Evolutionary conservation across 441 rosid genomes (phyloP).

Genomic region (Francoa sonchifolia): DNA sequence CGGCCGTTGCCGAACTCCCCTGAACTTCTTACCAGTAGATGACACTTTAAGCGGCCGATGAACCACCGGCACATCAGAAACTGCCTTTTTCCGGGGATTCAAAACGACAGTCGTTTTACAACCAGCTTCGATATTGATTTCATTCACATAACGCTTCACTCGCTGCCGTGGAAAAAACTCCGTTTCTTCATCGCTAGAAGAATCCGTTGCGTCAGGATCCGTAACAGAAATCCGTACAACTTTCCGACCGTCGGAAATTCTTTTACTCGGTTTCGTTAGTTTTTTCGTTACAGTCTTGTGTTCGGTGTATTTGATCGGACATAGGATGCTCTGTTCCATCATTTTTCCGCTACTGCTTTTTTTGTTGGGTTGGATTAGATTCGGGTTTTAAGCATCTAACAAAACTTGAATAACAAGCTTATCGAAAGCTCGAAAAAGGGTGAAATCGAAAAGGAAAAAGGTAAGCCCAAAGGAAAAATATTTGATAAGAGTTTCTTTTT

Average conservation of each 20-base stretch:
- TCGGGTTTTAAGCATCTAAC: conserved; percentile 23
- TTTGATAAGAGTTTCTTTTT: too few species aligned
- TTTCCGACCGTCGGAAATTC: conserved; percentile 6
- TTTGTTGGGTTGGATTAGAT: too few species aligned
- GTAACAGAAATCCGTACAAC: conserved; percentile 43
- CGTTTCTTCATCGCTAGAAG: conserved; percentile 74
- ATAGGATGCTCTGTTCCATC: conserved; percentile 34
- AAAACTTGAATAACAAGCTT: conserved; percentile 14
- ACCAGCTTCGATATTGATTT: conserved; percentile 40
- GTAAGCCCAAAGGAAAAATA: too few species aligned
- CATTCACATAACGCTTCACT: conserved; percentile 51
- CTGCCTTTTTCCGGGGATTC: not conserved
- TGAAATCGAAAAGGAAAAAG: too few species aligned
- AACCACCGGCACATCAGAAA: too few species aligned
- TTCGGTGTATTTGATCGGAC: conserved; percentile 52
- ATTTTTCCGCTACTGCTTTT: too few species aligned
- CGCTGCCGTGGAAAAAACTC: conserved; percentile 34
- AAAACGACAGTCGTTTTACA: not conserved
- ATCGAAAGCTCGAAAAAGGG: too few species aligned
- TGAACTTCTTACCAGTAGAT: not conserved
- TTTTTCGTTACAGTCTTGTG: conserved; percentile 30
- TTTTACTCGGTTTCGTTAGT: not conserved
- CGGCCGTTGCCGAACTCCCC: conserved; percentile 3
- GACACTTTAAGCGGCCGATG: too few species aligned
- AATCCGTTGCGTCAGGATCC: conserved; percentile 80